Conservation (phyloP, 768 basidiomycete species). For the Serendipita vermifera region DNA sequence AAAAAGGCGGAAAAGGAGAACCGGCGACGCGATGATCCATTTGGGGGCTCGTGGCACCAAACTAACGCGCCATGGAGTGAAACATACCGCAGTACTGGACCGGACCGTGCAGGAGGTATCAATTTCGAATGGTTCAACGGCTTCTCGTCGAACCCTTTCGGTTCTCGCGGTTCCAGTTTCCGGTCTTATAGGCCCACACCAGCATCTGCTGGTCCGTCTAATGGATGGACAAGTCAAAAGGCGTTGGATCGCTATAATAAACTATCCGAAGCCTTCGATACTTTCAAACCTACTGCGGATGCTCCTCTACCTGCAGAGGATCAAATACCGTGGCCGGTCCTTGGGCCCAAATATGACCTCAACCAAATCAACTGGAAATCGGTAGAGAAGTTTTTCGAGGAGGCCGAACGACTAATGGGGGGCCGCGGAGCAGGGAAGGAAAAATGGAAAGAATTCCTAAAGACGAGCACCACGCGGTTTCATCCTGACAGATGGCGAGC, state of each 20-base stretch:
- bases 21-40: slow-evolving; percentile 34
- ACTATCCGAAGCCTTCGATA: slow-evolving; percentile 51
- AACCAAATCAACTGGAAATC: slow-evolving; percentile 59
- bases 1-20: neutral
- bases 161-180: too few species aligned
- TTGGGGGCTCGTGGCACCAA: slow-evolving; percentile 23
- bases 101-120: neutral
- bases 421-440: slow-evolving; percentile 29
- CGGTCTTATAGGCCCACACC: neutral
- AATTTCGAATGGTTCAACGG: slow-evolving; percentile 3
- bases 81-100: too few species aligned
- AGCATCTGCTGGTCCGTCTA: neutral
- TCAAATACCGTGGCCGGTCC: slow-evolving; percentile 64
- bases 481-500: slow-evolving; percentile 74
- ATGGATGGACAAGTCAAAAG: slow-evolving; percentile 44
- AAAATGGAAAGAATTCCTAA: slow-evolving; percentile 44
- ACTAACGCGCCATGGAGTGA: neutral
- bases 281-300: slow-evolving; percentile 39
- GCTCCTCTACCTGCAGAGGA: slow-evolving; percentile 41
- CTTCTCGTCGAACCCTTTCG: neutral
- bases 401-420: slow-evolving; percentile 39
- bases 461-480: slow-evolving; percentile 60
- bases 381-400: slow-evolving; percentile 57
- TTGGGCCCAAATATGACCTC: slow-evolving; percentile 42
- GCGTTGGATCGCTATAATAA: slow-evolving; percentile 59